Evolutionary conservation across 139 green algal genomes (phyloP), one percentile per base, ranked within the genome.

Genomic region (Chlorella sp.): DNA sequence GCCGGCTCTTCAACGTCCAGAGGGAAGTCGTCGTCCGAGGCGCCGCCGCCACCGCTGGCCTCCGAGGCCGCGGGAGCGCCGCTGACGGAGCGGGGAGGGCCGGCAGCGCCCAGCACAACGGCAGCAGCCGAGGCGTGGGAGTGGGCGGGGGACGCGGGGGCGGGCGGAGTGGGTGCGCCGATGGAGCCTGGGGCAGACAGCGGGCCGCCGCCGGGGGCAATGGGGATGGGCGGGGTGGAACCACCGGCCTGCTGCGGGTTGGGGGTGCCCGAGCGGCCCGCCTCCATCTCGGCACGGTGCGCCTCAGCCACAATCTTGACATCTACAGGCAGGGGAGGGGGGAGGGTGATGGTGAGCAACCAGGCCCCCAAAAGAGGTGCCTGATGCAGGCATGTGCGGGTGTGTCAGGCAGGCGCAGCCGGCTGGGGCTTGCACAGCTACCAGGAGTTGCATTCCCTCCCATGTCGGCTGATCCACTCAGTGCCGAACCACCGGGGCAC

Each of bases 231-330:
- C 36, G 69, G 32, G 1, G 38, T 30, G 41, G 39, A 9, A 21
- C 30, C 71, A 0, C 26, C 73, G 6, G 47, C 73, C 60, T 26
- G 16, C 34, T 32, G 57, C 56, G n/a, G 39, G 32, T 30, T 44
- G 34, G 80, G 57, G 21, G 70, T 62, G 74, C 82, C 82, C 2
- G 47, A 68, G 23, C 78, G 41, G n/a, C 11, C 55, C 0, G 18
- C 30, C 30, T 89, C 85, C 76, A 89, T 80, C 62, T 90, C 85
- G 5, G 78, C 21, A n/a, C 79, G 47, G 74, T 90, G 83, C 30
- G 85, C 85, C 74, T 92, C 88, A 2, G 81, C 74, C 34, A 92
- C 75, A 3, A 91, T 85, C 47, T 82, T 80, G 5, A 92, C 85
- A 55, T 92, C 89, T 82, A 57, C 75, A 38, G 34, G 57, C 4